A percentile compares a stretch with the other conserved stretches of the same genome.
Conservation (phyloP, 176 grass and related monocot genomes). For the Tillandsia fasciculata region DNA sequence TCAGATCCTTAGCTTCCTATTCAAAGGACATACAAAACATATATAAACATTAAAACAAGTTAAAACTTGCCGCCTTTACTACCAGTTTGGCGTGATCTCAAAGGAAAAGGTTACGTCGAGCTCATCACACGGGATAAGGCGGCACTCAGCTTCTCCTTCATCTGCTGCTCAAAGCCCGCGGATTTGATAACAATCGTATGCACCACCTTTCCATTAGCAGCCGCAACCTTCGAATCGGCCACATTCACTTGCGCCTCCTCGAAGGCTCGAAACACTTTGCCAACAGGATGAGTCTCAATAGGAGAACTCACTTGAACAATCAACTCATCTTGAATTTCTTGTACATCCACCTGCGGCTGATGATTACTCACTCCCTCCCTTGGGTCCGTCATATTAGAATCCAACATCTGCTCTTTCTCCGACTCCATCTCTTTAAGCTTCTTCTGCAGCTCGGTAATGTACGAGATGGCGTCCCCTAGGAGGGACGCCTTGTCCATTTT, state of each 20-base stretch:
- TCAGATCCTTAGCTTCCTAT: constrained; percentile 41
- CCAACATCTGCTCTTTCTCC: constrained; percentile 47
- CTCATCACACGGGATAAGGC: constrained; percentile 53
- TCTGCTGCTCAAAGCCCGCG: constrained; percentile 67
- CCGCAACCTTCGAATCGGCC: constrained; percentile 56
- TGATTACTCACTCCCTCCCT: constrained; percentile 13
- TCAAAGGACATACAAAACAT: constrained; percentile 34
- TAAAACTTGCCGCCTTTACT: constrained; percentile 7
- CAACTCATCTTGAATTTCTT: constrained; percentile 71
- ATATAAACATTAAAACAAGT: constrained; percentile 44
- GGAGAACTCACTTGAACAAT: constrained; percentile 72
- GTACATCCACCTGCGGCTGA: constrained; percentile 69
- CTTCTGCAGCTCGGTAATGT: constrained; percentile 94
- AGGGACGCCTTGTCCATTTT: constrained; percentile 99
- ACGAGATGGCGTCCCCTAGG: constrained; percentile 67
- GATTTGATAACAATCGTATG: constrained; percentile 82
- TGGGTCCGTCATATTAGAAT: constrained; percentile 28
- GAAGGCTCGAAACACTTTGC: constrained; percentile 64
- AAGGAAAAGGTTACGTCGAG: neutral
- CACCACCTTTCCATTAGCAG: constrained; percentile 38
- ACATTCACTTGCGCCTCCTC: constrained; percentile 60
- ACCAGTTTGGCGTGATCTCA: no score
- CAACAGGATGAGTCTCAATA: constrained; percentile 55
- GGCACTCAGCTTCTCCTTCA: constrained; percentile 64
- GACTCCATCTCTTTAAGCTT: constrained; percentile 86